Conservation (phyloP, 768 basidiomycete genomes). For the Nevesoporus exiguus region DNA sequence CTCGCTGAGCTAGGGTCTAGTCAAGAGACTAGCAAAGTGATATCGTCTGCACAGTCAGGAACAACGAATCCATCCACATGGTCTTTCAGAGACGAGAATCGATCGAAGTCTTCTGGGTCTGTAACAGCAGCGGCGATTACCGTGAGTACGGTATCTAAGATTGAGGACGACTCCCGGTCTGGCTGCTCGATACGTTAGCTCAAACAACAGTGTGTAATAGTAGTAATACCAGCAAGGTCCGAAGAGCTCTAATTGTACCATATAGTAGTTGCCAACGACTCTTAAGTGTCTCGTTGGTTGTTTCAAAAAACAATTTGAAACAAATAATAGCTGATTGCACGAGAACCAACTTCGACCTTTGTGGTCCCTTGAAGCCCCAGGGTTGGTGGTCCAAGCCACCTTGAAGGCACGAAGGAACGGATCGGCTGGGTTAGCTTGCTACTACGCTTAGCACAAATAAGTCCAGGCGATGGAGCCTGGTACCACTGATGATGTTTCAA, state of each 20-base stretch:
- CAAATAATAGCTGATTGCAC: not conserved
- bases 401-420: too few relatives aligned
- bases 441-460: too few relatives aligned
- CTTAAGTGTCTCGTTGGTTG: not conserved
- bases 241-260: not conserved
- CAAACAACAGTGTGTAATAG: not conserved
- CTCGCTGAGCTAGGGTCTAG: not conserved
- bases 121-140: not conserved
- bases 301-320: not conserved
- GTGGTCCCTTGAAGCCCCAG: too few relatives aligned
- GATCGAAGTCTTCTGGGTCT: not conserved
- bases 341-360: too few relatives aligned
- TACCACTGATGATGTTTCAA: too few relatives aligned
- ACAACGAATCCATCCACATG: slow-evolving; percentile 5
- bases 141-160: not conserved
- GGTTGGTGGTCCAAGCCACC: too few relatives aligned
- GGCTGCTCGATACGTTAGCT: not conserved
- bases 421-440: too few relatives aligned
- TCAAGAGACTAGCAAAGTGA: slow-evolving; percentile 3
- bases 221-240: not conserved
- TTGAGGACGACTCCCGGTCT: not conserved
- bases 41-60: not conserved
- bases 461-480: too few relatives aligned
- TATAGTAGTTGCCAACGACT: not conserved
- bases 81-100: slow-evolving; percentile 5